Conservation (phyloP, 192 early-diverging fungal genomes). For the Backusella macrospora region DNA sequence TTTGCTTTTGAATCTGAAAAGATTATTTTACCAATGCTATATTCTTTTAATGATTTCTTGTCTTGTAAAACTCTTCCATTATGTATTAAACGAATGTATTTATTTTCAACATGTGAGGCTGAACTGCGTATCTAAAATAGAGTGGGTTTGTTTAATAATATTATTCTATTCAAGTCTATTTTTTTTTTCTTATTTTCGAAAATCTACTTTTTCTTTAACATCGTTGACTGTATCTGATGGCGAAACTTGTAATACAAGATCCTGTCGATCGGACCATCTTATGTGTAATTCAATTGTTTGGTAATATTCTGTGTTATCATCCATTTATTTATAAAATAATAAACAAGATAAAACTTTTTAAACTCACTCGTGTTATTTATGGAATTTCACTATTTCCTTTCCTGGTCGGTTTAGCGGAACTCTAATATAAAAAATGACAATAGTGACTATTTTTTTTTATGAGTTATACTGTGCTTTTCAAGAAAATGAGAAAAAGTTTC, state of each 20-base stretch:
- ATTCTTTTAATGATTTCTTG: constrained; percentile 38
- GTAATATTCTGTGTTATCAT: constrained; percentile 15
- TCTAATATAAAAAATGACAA: too few species aligned
- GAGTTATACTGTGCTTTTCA: too few species aligned
- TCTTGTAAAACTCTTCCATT: constrained; percentile 50
- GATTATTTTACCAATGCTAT: constrained; percentile 23
- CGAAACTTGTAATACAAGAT: constrained; percentile 35
- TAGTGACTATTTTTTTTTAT: too few species aligned
- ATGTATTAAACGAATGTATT: constrained; percentile 56
- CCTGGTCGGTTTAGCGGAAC: too few species aligned
- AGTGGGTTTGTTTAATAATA: neutral
- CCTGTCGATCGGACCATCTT: constrained; percentile 47
- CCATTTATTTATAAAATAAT: too few species aligned
- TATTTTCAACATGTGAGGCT: constrained; percentile 37
- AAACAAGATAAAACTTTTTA: too few species aligned
- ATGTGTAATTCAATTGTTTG: constrained; percentile 40
- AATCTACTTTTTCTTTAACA: constrained; percentile 51
- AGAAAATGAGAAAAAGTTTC: too few species aligned
- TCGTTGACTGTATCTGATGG: constrained; percentile 39
- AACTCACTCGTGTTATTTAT: too few species aligned
- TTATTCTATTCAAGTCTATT: too few species aligned
- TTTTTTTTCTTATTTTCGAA: neutral
- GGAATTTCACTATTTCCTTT: too few species aligned
- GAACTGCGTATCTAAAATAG: constrained; percentile 20
- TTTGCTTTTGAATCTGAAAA: constrained; percentile 32